Evolutionary conservation across 352 stramenopile genomes (phyloP).

Genomic region (Blastocystis hominis): DNA sequence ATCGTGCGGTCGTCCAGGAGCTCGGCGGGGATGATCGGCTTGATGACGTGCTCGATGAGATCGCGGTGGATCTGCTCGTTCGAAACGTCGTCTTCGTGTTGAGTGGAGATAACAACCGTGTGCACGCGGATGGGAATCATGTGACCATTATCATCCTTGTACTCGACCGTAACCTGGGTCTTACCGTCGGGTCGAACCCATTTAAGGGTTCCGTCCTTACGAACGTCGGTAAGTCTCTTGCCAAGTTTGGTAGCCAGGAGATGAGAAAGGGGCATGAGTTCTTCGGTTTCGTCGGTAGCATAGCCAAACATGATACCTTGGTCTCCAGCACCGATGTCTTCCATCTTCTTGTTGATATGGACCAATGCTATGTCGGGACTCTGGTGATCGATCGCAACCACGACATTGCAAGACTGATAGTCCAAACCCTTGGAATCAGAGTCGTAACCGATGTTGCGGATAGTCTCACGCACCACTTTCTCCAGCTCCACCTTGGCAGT

Average conservation of each 20-base stretch:
- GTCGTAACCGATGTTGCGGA: conserved; percentile 98
- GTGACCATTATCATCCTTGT: conserved; percentile 84
- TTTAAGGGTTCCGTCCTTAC: conserved; percentile 92
- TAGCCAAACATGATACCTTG: conserved; percentile 94
- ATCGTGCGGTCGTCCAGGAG: conserved; percentile 97
- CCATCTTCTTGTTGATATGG: conserved; percentile 81
- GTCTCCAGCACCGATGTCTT: conserved; percentile 93
- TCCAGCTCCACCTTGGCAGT: conserved; percentile 97
- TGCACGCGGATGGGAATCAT: conserved; percentile 90
- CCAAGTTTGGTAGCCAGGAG: conserved; percentile 88
- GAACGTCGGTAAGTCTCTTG: conserved; percentile 88
- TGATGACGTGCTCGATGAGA: conserved; percentile 97
- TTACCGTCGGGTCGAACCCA: conserved; percentile 98
- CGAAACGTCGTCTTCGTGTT: conserved; percentile 92
- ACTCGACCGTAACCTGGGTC: conserved; percentile 94
- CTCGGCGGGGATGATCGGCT: conserved; percentile 91
- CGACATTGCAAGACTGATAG: conserved; percentile 98
- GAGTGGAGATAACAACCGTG: conserved; percentile 96
- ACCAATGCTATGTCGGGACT: conserved; percentile 95
- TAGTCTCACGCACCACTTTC: conserved; percentile 88
- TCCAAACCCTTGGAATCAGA: conserved; percentile 94
- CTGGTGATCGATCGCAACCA: conserved; percentile 98
- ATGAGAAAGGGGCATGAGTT: conserved; percentile 94
- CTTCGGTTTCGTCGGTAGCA: conserved; percentile 89
- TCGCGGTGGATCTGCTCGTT: conserved; percentile 95